phyloP scores from a whole-genome alignment of 768 basidiomycete genomes.

The Ramaria rubella region DNA sequence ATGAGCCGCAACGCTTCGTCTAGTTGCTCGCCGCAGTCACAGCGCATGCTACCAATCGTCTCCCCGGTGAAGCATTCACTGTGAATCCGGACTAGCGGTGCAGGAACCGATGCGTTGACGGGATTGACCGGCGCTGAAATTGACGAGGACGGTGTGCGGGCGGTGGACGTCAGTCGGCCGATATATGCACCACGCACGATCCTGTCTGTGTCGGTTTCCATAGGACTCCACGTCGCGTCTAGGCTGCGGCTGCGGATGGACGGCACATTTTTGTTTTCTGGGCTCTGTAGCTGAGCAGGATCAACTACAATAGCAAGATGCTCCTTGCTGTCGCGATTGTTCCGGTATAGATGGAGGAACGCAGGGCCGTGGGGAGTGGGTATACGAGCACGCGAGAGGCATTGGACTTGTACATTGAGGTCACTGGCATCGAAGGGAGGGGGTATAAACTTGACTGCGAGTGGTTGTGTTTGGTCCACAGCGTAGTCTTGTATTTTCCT shows the following conservation, averaged over 20 bases:
- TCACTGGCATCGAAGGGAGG: conserved; percentile 25
- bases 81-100: conserved; percentile 90
- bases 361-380: conserved; percentile 92
- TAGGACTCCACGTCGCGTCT: conserved; percentile 1
- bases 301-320: conserved; percentile 95
- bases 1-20: conserved; percentile 95
- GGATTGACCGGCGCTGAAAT: neutral
- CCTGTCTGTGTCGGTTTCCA: conserved; percentile 91
- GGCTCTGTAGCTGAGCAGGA: conserved; percentile 63
- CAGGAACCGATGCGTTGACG: conserved; percentile 40
- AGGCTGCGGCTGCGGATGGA: conserved; percentile 11
- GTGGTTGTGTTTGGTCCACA: neutral
- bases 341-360: conserved; percentile 93
- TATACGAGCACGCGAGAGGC: conserved; percentile 95
- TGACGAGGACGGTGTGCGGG: conserved; percentile 31
- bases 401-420: conserved; percentile 61
- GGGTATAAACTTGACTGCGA: conserved; percentile 19
- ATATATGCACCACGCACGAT: conserved; percentile 91
- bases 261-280: conserved; percentile 4
- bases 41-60: conserved; percentile 95
- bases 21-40: conserved; percentile 97
- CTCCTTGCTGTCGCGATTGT: conserved; percentile 86
- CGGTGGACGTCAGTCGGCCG: conserved; percentile 63
- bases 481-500: neutral
- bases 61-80: conserved; percentile 99